Percentiles rank a stretch among this genome's conserved stretches.
phyloP scores from a whole-genome alignment of 352 stramenopile species.

The Phytophthora pinifolia region DNA sequence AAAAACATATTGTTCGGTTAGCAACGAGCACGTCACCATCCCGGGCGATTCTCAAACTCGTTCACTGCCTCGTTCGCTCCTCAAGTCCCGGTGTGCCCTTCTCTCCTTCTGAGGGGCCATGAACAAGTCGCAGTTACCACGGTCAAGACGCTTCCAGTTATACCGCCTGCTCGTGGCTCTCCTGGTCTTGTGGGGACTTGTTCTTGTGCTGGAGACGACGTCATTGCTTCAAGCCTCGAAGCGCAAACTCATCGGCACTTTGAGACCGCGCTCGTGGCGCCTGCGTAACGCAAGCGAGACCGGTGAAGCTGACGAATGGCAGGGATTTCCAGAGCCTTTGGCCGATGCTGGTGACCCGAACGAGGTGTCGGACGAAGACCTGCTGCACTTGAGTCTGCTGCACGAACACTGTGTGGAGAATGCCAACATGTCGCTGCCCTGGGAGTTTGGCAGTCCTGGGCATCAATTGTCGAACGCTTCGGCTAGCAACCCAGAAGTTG shows the following conservation, averaged over 20 bases:
- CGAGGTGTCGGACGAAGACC: conserved; percentile 24
- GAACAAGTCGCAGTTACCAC: conserved; percentile 1
- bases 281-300: conserved; percentile 1
- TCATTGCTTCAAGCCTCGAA: conserved; percentile 18
- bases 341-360: conserved; percentile 13
- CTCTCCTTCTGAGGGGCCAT: conserved; percentile 2
- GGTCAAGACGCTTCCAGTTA: conserved; percentile 4
- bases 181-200: conserved; percentile 18
- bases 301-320: too few species aligned
- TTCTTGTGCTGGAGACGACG: conserved; percentile 17
- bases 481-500: conserved; percentile 18
- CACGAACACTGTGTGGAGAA: conserved; percentile 30
- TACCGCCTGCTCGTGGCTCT: conserved; percentile 20
- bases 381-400: conserved; percentile 37
- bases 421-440: conserved; percentile 25
- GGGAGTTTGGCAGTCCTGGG: conserved; percentile 29
- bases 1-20: background rate
- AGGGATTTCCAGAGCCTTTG: background rate
- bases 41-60: background rate
- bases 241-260: conserved; percentile 5
- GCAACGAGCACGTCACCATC: conserved; percentile 14
- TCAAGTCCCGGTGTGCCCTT: background rate
- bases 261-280: conserved; percentile 10
- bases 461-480: conserved; percentile 25
- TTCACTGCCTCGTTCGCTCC: conserved; percentile 2